A percentile compares a stretch with the other conserved stretches of the same genome.
phyloP scores from a whole-genome alignment of 768 basidiomycete genomes.

The Leccinellum albellum region DNA sequence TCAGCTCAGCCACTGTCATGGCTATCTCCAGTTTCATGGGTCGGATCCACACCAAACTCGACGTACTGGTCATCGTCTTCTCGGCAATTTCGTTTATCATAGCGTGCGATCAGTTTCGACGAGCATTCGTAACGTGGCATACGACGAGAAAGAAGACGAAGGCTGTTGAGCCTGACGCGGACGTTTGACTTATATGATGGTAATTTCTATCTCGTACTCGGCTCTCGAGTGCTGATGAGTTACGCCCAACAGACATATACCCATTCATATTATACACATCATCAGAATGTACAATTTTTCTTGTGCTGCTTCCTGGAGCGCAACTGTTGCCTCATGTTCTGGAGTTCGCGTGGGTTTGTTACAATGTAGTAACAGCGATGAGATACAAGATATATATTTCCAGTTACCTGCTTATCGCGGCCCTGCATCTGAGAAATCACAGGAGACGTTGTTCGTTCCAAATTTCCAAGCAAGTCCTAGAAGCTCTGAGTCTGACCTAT shows the following conservation, averaged over 20 bases:
- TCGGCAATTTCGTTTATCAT: slow-evolving; percentile 14
- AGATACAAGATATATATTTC: neutral
- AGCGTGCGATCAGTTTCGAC: slow-evolving; percentile 20
- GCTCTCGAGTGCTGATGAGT: neutral
- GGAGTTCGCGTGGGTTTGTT: neutral
- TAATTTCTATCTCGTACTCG: neutral
- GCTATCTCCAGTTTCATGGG: slow-evolving; percentile 6
- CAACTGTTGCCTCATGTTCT: neutral
- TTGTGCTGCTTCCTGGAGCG: neutral
- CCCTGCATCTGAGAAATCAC: no score
- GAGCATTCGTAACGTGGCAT: slow-evolving; percentile 17
- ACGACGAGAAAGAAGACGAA: slow-evolving; percentile 8
- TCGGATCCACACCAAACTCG: slow-evolving; percentile 14
- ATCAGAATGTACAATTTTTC: neutral
- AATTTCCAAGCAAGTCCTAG: no score
- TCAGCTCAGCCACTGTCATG: slow-evolving; percentile 19
- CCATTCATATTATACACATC: neutral
- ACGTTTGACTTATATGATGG: neutral
- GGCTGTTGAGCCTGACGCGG: neutral
- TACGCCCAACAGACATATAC: neutral
- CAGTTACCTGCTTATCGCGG: no score
- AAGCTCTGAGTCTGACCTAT: neutral
- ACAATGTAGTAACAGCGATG: neutral
- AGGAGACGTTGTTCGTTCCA: neutral
- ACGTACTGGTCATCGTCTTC: slow-evolving; percentile 13